Base-by-base conservation (phyloP, 768 basidiomycete genomes). In the Mycena capillaripes region DNA sequence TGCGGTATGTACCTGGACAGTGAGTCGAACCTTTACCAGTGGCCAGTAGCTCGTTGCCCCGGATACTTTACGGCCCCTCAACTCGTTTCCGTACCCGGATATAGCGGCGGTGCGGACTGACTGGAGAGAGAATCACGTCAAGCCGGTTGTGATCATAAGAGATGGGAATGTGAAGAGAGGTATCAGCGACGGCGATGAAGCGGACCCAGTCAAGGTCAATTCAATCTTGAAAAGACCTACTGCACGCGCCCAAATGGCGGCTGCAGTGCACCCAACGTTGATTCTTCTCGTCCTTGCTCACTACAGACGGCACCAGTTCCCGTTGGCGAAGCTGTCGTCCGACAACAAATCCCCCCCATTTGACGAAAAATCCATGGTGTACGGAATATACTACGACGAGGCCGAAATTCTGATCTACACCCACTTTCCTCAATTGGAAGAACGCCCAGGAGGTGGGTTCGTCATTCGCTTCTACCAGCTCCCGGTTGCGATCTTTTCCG, bases 221-320 rank as follows among this genome's bases (percentile, higher is more conserved):
- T n/a, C n/a, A n/a, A n/a, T n/a, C n/a, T n/a, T n/a, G n/a, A n/a
- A n/a, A n/a, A n/a, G n/a, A n/a, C 50, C 63, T 2, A 59, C 0
- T 17, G 44, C 66, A 9, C 66, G 66, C 17, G 66, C 57, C 44
- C 66, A 67, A 29, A 58, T 67, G 66, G 66, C 66, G 1, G 66
- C 66, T 50, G 66, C 56, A 1, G 56, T 67, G 5, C 66, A 67
- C 17, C 36, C 56, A 36, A 67, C 66, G 10, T n/a, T 67, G 32
- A 59, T 67, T 19, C 63, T 65, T 16, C 66, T 67, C 32, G 66
- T 59, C 16, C 40, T 67, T 11, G 53, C 53, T n/a, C 55, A 66
- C 42, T 66, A 25, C 29, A 4, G 29, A 16, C 4, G 17, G 34
- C 2, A 36, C 27, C 12, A 17, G 9, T 9, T 17, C 8, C 14